Base-by-base conservation (phyloP, 257 asterid species). In the Paraleonurus japonicus region DNA sequence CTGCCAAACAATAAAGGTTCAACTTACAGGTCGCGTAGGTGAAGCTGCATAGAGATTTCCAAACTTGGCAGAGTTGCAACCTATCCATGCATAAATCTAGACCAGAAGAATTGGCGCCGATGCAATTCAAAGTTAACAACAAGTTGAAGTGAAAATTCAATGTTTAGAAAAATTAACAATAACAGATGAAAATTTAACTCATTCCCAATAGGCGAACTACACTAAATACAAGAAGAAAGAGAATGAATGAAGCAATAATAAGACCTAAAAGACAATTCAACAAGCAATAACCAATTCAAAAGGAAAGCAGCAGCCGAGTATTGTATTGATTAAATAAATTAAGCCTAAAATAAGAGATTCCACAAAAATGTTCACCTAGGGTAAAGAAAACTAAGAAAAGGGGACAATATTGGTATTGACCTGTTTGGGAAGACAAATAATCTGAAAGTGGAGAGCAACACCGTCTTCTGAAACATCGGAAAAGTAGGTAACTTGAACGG, bases 31-130 rank as follows among this genome's bases (percentile, higher is more conserved):
- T 37, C 93, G 81, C 13, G 88, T 84, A 51, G 93, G 87, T 16
- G 90, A 89, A 75, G 98, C 98, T 1, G 98, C 98, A 78, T 88
- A 88, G 32, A 95, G 81, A 87, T 95, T 85, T 50, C 99, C 99
- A 55, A 95, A 80, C 76, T 89, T 91, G 35, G 96, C 73, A 69
- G 99, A 89, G 72, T 84, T 89, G 82, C 89, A 91, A 72, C 99
- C 96, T 32, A 95, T 80, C 98, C 99, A 95, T 12, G 81, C 95
- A 79, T 89, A 92, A 77, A 95, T 87, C 99, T 94, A 76, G 13
- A 77, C 37, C 26, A 65, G n/a, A 54, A 73, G 47, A 37, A 55
- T 70, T 41, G 17, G 61, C 43, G 50, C 58, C 43, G 66, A 30
- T 61, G 17, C 16, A 63, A 28, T 66, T 28, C n/a, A 62, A 23